These are phyloP conservation scores for Coleophoma cylindrospora DNA, from an alignment of 2,329 filamentous ascomycete genomes.

Conservation along the genomic window DNA sequence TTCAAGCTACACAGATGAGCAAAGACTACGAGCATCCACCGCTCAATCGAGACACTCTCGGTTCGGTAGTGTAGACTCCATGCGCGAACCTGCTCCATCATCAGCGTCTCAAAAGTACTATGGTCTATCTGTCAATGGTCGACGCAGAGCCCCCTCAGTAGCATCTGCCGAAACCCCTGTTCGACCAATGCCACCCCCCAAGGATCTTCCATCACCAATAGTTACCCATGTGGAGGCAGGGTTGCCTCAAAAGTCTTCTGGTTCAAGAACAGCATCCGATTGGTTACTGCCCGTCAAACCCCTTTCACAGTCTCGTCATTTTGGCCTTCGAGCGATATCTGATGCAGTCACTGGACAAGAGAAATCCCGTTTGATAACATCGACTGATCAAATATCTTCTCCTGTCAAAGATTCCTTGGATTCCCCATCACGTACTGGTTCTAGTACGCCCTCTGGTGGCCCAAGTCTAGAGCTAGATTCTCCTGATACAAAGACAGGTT, in stretches of 20 bases:
- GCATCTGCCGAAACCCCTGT: slow-evolving; percentile 53
- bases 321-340: slow-evolving; percentile 79
- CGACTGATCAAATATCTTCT: slow-evolving; percentile 36
- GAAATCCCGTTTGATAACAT: slow-evolving; percentile 44
- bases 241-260: slow-evolving; percentile 37
- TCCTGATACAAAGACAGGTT: slow-evolving; percentile 52
- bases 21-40: slow-evolving; percentile 60
- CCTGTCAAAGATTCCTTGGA: slow-evolving; percentile 46
- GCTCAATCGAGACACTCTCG: slow-evolving; percentile 69
- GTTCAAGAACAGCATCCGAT: slow-evolving; percentile 32
- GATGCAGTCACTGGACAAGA: slow-evolving; percentile 60
- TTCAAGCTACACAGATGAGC: slow-evolving; percentile 73
- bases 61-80: slow-evolving; percentile 74
- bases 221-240: slow-evolving; percentile 56
- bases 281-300: slow-evolving; percentile 44
- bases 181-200: slow-evolving; percentile 53
- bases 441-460: slow-evolving; percentile 61
- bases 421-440: slow-evolving; percentile 73
- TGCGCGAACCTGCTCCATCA: slow-evolving; percentile 55
- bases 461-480: slow-evolving; percentile 78
- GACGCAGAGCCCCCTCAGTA: slow-evolving; percentile 34
- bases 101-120: slow-evolving; percentile 69
- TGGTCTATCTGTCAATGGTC: slow-evolving; percentile 32
- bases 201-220: slow-evolving; percentile 48
- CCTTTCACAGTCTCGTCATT: slow-evolving; percentile 47